Evolutionary conservation across 805 yeast species (phyloP), one percentile per base, ranked within the genome.

Genomic region (Nakazawaea sp.): DNA sequence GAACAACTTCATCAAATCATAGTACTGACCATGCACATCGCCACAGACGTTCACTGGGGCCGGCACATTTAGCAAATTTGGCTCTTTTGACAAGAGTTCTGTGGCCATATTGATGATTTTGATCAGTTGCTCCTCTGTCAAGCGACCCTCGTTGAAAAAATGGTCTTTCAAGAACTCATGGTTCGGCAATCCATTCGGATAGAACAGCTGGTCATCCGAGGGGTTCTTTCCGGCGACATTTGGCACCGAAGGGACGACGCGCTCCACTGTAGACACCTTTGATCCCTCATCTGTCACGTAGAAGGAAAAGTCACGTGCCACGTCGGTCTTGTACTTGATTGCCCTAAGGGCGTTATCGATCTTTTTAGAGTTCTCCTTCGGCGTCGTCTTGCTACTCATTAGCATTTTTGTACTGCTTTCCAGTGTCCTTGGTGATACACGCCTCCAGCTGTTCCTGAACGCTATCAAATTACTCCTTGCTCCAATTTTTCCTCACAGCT

Each of bases 1-100:
- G 52, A 90, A 85, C 30, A 90, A 63, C 58, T 89, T 88, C 75
- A 89, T 68, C 48, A 90, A 67, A 58, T 90, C 98, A 56, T 73
- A 89, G 56, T 75, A 87, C 58, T 90, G 97, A 13, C 98, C 98
- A 59, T 90, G 97, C n/a, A 89, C 72, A 59, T 90, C 97, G 40
- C 98, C 98, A 62, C 97, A 88, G 3, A 90, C 88, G 0, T 96
- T 89, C 2, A 90, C 85, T 1, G 97, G 98, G 0, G 96, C 94
- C 3, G 88, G 89, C 2, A 92, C 82, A 15, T 70, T 69, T 35
- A 90, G 62, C 48, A 90, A 54, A 49, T 84, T 90, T 5, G 96
- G 94, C 52, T 90, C 97, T 27, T 59, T 54, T 11, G 69, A 55
- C 40, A 92, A 66, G 6, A 79, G 55, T 17, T 64, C 65, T 0